A percentile compares a stretch with the other conserved stretches of the same genome.
These are phyloP conservation scores for Juglanconis juglandina DNA, from an alignment of 2,329 filamentous ascomycete species.

Conservation along the genomic window DNA sequence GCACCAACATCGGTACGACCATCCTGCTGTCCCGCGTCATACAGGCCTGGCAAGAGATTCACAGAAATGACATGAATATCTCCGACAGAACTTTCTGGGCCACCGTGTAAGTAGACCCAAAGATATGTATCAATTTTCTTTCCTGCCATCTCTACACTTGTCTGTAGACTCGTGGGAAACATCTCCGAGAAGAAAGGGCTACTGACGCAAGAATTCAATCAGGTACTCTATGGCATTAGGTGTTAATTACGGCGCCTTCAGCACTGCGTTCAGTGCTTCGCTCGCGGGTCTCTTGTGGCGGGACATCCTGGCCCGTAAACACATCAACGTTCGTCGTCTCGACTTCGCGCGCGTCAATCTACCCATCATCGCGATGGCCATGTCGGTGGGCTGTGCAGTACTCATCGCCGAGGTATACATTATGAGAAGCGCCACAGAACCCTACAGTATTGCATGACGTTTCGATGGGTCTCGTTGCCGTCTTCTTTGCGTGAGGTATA, in stretches of 20 bases:
- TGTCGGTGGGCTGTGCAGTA: constrained; percentile 60
- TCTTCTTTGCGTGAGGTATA: too few species aligned
- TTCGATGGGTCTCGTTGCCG: too few species aligned
- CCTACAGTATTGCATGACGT: constrained; percentile 28
- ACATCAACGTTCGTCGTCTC: constrained; percentile 59
- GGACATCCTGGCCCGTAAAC: constrained; percentile 65
- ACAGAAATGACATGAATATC: constrained; percentile 47
- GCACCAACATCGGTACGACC: constrained; percentile 73
- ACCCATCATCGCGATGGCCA: constrained; percentile 67
- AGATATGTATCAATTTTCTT: neutral
- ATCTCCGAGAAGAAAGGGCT: neutral
- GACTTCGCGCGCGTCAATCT: constrained; percentile 69
- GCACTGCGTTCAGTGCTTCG: constrained; percentile 67
- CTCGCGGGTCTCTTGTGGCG: constrained; percentile 70
- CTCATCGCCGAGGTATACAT: constrained; percentile 64
- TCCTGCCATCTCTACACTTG: neutral
- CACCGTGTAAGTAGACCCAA: constrained; percentile 42
- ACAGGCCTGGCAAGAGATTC: constrained; percentile 64
- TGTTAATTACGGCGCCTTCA: constrained; percentile 73
- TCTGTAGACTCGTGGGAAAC: neutral
- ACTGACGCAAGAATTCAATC: neutral
- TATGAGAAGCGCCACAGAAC: constrained; percentile 36
- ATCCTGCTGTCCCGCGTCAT: constrained; percentile 70
- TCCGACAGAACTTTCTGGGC: constrained; percentile 68
- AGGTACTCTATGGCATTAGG: constrained; percentile 69